Conservation (phyloP, 1,284 basidiomycete species). For the Coniophora puteana region DNA sequence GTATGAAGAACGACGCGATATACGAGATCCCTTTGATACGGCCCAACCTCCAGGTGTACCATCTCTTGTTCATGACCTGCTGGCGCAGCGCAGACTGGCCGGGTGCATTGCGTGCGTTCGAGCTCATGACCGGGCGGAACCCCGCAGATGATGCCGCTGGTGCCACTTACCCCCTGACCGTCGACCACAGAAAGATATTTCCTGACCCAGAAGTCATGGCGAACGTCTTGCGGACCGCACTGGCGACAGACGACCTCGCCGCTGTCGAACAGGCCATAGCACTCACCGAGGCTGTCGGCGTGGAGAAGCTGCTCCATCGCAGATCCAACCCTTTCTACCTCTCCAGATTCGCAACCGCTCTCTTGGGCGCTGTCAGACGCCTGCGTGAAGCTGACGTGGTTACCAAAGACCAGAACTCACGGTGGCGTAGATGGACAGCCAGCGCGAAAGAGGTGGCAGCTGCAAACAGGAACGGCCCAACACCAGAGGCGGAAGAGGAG, state of each 20-base stretch:
- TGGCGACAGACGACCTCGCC: conserved; percentile 41
- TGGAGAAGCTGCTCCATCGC: conserved; percentile 24
- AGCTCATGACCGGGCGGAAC: conserved; percentile 69
- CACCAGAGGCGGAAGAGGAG: conserved; percentile 11
- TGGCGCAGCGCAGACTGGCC: conserved; percentile 61
- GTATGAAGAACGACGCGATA: conserved; percentile 46
- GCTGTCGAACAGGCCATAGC: conserved; percentile 56
- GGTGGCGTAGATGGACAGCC: conserved; percentile 18
- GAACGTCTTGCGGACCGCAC: conserved; percentile 49
- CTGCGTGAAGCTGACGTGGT: conserved; percentile 15
- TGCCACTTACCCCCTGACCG: too few relatives aligned
- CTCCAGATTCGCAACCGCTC: conserved; percentile 23
- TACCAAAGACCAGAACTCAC: conserved; percentile 12
- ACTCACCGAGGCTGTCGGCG: conserved; percentile 44
- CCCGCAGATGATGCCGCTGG: too few relatives aligned
- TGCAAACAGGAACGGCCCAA: conserved; percentile 8
- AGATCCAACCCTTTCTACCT: conserved; percentile 19
- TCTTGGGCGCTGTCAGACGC: conserved; percentile 13
- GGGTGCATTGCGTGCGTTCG: conserved; percentile 50
- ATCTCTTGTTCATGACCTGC: conserved; percentile 55
- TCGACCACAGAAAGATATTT: conserved; percentile 39
- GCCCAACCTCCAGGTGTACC: conserved; percentile 48
- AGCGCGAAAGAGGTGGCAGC: conserved; percentile 16
- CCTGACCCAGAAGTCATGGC: conserved; percentile 49
- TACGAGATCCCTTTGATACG: conserved; percentile 39